Conservation (phyloP, 306 rosid genomes). For the Citrullus mucosospermus region DNA sequence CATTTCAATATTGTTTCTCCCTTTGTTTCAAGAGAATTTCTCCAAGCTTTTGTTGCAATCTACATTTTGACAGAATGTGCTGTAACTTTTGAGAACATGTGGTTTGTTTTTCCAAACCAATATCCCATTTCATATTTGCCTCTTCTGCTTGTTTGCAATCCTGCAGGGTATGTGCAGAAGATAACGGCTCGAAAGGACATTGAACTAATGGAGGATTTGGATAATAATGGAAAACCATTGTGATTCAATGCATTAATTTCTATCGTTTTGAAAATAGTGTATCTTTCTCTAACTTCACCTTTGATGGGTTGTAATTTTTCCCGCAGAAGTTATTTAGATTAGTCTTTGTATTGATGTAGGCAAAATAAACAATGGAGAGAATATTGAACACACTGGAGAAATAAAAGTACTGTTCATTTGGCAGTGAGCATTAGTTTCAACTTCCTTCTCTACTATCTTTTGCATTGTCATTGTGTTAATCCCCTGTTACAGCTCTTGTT, state of each 20-base stretch:
- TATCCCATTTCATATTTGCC: neutral
- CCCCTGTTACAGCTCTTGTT: no score
- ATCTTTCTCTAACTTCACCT: neutral
- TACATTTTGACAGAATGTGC: neutral
- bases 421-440: neutral
- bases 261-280: neutral
- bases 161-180: conserved; percentile 94
- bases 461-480: neutral
- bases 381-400: neutral
- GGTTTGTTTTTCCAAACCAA: neutral
- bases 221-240: conserved; percentile 43
- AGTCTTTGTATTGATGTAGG: neutral
- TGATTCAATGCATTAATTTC: conserved; percentile 16
- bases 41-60: neutral
- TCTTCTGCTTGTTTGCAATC: conserved; percentile 7
- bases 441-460: neutral
- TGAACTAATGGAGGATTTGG: conserved; percentile 81
- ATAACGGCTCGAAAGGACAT: conserved; percentile 82
- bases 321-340: neutral
- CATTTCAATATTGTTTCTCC: neutral
- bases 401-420: neutral
- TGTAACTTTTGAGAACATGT: neutral
- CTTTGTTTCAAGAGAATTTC: neutral
- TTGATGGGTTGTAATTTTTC: neutral
- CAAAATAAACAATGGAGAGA: neutral